Evolutionary conservation across 169 alveolate genomes (phyloP).

Genomic region (Plasmodium sp.): DNA sequence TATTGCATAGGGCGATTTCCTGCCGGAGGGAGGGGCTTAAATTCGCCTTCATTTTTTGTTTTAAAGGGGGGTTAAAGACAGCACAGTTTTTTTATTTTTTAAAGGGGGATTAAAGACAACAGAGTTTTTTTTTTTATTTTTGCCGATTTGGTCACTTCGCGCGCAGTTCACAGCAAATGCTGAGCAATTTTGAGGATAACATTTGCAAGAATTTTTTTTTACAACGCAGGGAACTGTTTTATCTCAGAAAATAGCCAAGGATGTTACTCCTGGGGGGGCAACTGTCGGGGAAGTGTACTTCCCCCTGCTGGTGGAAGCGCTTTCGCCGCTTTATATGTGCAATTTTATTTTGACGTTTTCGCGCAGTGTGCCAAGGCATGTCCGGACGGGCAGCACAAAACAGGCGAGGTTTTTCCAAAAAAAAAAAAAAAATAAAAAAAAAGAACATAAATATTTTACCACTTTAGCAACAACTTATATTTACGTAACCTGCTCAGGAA

Average conservation of each 20-base stretch:
- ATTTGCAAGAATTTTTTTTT: not conserved
- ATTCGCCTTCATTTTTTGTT: constrained; percentile 21
- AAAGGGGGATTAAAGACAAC: no score
- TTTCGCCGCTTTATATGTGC: not conserved
- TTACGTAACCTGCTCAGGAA: not conserved
- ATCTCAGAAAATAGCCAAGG: not conserved
- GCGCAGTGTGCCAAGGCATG: not conserved
- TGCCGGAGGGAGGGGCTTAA: constrained; percentile 25
- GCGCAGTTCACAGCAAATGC: not conserved
- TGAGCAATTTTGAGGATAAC: not conserved
- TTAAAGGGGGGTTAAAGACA: not conserved
- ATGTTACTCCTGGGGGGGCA: not conserved
- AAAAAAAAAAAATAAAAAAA: not conserved
- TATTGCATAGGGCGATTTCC: constrained; percentile 42
- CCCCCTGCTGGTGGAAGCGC: not conserved
- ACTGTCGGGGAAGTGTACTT: not conserved
- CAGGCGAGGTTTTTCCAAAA: not conserved
- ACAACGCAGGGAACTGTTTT: not conserved
- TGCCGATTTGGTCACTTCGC: not conserved
- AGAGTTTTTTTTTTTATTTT: not conserved
- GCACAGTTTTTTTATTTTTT: not conserved
- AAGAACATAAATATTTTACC: not conserved
- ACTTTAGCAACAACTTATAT: not conserved
- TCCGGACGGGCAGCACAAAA: not conserved
- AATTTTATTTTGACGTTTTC: not conserved